Evolutionary conservation across 495 filamentous ascomycete genomes (phyloP).

Genomic region (Aspergillus sclerotioniger): DNA sequence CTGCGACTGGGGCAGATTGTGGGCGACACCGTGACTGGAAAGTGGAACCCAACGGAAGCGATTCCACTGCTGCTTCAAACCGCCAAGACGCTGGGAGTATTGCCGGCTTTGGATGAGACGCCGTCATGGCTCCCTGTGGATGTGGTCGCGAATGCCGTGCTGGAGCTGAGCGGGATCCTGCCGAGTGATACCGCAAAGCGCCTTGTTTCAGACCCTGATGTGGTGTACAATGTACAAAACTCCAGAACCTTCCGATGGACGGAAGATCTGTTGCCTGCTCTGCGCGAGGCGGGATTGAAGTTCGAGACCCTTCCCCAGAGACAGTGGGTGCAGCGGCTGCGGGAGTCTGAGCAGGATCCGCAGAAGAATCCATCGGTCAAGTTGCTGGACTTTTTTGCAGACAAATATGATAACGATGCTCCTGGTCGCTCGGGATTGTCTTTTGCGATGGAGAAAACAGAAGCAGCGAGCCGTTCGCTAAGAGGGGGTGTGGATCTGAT

Average conservation of each 20-base stretch:
- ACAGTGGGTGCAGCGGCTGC: conserved; percentile 52
- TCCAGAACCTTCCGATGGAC: conserved; percentile 51
- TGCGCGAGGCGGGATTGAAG: conserved; percentile 37
- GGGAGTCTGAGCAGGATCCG: conserved; percentile 44
- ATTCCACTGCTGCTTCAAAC: conserved; percentile 61
- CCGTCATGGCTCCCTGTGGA: conserved; percentile 51
- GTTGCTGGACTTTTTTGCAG: conserved; percentile 52
- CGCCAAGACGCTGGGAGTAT: conserved; percentile 42
- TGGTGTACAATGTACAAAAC: conserved; percentile 57
- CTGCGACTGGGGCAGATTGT: conserved; percentile 62
- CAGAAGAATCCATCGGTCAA: conserved; percentile 59
- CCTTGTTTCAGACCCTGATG: conserved; percentile 11
- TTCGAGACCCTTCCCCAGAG: conserved; percentile 46
- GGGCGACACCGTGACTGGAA: conserved; percentile 53
- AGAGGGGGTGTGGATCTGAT: conserved; percentile 16
- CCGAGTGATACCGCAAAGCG: background rate
- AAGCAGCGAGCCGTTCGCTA: conserved; percentile 13
- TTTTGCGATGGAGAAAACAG: conserved; percentile 14
- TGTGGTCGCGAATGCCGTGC: conserved; percentile 29
- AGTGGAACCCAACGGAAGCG: conserved; percentile 65
- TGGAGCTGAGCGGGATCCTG: conserved; percentile 22
- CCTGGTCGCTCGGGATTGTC: conserved; percentile 11
- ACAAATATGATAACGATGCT: conserved; percentile 28
- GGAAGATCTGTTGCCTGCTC: conserved; percentile 49
- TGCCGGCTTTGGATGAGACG: conserved; percentile 56